Base-by-base conservation (phyloP, 2,329 filamentous ascomycete genomes). In the Aspergillus ustus region DNA sequence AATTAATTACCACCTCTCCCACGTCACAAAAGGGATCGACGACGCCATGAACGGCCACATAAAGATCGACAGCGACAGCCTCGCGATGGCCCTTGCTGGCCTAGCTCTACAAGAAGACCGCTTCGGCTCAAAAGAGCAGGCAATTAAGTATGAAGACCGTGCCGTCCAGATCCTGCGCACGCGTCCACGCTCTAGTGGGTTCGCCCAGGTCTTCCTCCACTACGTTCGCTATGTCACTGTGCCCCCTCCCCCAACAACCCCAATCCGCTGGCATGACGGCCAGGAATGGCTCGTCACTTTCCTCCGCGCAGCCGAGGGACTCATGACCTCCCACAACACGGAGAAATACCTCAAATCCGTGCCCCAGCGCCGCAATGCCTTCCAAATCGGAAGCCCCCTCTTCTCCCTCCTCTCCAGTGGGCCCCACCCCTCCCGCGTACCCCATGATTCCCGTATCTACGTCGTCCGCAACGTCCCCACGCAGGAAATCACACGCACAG, bases 401-500 rank as follows among this genome's bases (percentile, higher is more conserved):
- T 78, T 78, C 54, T 69, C 73, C 15, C 61, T 79, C 6, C 71
- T 80, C n/a, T 78, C 77, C n/a, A 76, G 72, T 59, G 77, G 77
- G 7, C 78, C 77, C 11, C 74, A 71, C 19, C 78, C 77, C 13
- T 75, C 75, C 5, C 71, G 72, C 49, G 72, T 80, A 6, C 76
- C 77, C 15, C 63, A 69, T 0, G 72, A 69, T 34, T 71, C 72
- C 13, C 77, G 76, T 40, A 69, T 70, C 54, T 79, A 76, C 60
- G 76, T 80, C 20, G 67, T 79, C 8, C 70, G 67, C 44, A 70
- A 71, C 43, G 65, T 64, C 7, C 68, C 72, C 11, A 75, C 73
- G 13, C 74, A 73, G 58, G 75, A 77, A 52, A 64, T 74, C 40
- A 75, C 71, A 37, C 77, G 77, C 28, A 75, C 75, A 3, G 75